Conservation (phyloP, 345 rosid genomes). For the Salix brachista region DNA sequence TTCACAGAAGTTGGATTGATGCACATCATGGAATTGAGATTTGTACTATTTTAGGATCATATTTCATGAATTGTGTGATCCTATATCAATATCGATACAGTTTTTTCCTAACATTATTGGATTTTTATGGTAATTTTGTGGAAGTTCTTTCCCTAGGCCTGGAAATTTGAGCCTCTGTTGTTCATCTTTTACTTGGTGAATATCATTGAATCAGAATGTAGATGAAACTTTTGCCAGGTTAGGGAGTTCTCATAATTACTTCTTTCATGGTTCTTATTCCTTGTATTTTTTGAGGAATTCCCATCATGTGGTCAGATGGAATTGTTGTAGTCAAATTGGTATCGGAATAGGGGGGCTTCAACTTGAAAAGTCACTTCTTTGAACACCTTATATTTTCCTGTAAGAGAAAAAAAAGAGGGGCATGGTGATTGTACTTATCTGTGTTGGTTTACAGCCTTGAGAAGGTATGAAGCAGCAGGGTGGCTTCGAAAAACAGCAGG, state of each 20-base stretch:
- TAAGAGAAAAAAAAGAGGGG: not conserved
- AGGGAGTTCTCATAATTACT: not conserved
- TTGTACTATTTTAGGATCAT: not conserved
- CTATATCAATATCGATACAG: not conserved
- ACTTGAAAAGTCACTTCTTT: not conserved
- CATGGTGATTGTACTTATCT: not conserved
- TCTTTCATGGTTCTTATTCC: not conserved
- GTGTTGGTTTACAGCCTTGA: constrained; percentile 13
- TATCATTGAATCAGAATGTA: not conserved
- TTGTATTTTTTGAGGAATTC: not conserved
- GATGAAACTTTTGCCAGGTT: not conserved
- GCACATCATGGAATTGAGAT: not conserved
- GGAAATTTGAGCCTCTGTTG: not conserved
- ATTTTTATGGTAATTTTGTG: not conserved
- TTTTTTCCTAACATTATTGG: not conserved
- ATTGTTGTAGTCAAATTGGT: not conserved
- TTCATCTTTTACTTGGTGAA: constrained; percentile 1
- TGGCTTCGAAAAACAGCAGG: constrained; percentile 27
- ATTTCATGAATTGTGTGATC: not conserved
- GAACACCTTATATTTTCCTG: not conserved
- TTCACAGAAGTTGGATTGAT: not conserved
- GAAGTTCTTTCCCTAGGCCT: not conserved
- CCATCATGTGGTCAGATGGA: not conserved
- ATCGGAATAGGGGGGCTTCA: not conserved
- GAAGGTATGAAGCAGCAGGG: constrained; percentile 30